phyloP scores from a whole-genome alignment of 768 basidiomycete species.

The Mycena metata region DNA sequence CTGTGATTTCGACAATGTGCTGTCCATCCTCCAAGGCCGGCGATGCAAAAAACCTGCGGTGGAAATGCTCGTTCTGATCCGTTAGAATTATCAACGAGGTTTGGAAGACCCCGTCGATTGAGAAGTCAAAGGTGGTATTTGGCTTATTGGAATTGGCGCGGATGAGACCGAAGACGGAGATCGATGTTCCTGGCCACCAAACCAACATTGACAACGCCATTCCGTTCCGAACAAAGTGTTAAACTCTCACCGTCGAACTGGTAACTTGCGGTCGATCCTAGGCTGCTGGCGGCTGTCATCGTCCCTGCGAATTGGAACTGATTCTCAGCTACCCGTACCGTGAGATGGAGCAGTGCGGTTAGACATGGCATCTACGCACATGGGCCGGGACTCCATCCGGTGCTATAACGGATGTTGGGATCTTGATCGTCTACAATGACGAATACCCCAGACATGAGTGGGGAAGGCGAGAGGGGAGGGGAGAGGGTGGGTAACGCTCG shows the following conservation, averaged over 20 bases:
- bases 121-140: neutral
- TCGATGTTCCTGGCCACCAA: slow-evolving; percentile 9
- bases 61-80: neutral
- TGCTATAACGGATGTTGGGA: slow-evolving; percentile 1
- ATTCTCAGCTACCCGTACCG: neutral
- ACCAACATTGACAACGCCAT: neutral
- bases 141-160: neutral
- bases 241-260: neutral
- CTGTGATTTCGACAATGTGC: slow-evolving; percentile 1
- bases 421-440: slow-evolving; percentile 25
- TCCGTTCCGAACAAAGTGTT: neutral
- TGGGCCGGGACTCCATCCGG: slow-evolving; percentile 3
- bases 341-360: neutral
- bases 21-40: neutral
- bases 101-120: neutral
- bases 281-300: neutral
- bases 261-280: slow-evolving; percentile 7
- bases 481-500: too few species aligned
- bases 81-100: neutral
- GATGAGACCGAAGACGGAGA: slow-evolving; percentile 10
- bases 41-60: neutral
- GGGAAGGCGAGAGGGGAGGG: neutral
- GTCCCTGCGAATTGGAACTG: slow-evolving; percentile 3
- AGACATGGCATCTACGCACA: neutral
- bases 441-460: slow-evolving; percentile 16